A percentile compares a stretch with the other conserved stretches of the same genome.
Evolutionary conservation across 257 asterid species (phyloP).

Genomic region (Solanum sitiens): DNA sequence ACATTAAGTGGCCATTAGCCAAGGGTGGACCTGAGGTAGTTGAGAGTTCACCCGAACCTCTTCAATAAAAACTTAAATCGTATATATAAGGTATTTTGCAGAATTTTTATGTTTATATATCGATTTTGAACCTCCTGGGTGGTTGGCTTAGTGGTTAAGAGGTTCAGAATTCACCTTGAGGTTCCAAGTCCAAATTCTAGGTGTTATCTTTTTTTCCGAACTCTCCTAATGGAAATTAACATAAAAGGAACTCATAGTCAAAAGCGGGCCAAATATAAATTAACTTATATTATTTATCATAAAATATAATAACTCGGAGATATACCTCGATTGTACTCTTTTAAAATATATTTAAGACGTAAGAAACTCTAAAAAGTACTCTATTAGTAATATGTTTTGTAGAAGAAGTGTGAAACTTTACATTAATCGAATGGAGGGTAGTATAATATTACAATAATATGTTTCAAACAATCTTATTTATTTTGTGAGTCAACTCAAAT

Average conservation of each 20-base stretch:
- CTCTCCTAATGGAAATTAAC: too few species aligned
- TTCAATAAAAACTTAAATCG: neutral
- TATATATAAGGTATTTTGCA: too few species aligned
- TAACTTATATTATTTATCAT: neutral
- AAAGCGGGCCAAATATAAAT: neutral
- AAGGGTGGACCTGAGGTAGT: neutral
- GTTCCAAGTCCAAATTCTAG: too few species aligned
- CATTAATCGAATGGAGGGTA: neutral
- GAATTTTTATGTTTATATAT: too few species aligned
- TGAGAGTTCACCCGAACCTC: neutral
- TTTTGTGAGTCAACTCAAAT: neutral
- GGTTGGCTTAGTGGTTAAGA: too few species aligned
- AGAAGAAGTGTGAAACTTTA: neutral
- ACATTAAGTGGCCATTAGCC: neutral
- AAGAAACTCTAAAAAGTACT: neutral
- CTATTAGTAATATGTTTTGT: neutral
- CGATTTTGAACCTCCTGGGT: too few species aligned
- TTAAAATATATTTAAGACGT: neutral
- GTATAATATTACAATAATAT: neutral
- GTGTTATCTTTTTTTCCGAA: too few species aligned
- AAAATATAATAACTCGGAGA: rapidly evolving
- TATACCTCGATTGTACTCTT: neutral
- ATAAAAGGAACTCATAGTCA: neutral
- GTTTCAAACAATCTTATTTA: neutral
- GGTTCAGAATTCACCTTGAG: too few species aligned